Evolutionary conservation across 2,329 filamentous ascomycete species (phyloP), one percentile per base, ranked within the genome.

Genomic region (Mariannaea sp.): DNA sequence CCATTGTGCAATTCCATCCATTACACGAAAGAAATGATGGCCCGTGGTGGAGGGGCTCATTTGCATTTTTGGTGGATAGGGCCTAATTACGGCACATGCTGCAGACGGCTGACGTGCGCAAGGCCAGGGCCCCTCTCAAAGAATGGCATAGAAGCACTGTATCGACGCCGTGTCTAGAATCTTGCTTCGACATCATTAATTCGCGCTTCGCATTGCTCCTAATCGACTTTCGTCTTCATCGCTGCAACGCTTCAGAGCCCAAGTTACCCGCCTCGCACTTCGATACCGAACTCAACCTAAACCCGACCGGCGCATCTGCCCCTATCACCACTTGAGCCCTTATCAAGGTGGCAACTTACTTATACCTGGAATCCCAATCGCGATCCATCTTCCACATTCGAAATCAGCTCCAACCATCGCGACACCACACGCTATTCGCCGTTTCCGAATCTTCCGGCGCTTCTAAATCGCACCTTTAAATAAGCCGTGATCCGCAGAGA

Each of bases 401-500:
- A 39, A 38, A 29, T 26, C 33, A 42, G 9, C 20, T 41, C 14
- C 52, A 41, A 32, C 49, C 33, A 27, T 20, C 33, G 38, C 51
- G 27, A 44, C 27, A 36, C 20, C 10, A 33, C 16, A 39, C 51
- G 51, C 26, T 40, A 35, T 10, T 32, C 29, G 27, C 26, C 16
- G 35, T 19, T 13, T n/a, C 41, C 47, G 53, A 57, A 57, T 59
- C 64, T 62, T 68, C 66, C 63, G 64, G 68, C 72, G 72, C 70
- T 67, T 67, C 62, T n/a, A 62, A 71, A 68, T 59, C 47, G 78
- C 80, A 80, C 89, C 89, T 92, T 93, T 91, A 92, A 94, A 92
- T 69, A 92, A 70, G 91, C 91, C 89, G 91, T 92, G 87, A 81
- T 87, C 87, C 87, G 52, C 62, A 62, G 88, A 88, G 89, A 85